These are phyloP conservation scores for Populus tomentosa DNA, from an alignment of 441 rosid species.

Conservation along the genomic window DNA sequence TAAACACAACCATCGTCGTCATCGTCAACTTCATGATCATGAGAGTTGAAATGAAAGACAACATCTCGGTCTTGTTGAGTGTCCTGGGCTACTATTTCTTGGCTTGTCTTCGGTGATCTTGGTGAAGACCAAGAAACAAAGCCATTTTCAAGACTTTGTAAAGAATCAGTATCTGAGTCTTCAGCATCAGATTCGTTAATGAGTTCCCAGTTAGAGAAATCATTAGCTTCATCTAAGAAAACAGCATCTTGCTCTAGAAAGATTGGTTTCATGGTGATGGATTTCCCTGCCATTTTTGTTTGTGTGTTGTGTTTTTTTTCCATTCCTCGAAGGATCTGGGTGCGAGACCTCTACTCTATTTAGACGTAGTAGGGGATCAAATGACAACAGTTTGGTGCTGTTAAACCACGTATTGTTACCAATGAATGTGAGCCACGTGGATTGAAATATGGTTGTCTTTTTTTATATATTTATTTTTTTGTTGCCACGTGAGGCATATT, in stretches of 20 bases:
- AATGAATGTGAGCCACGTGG: constrained; percentile 5
- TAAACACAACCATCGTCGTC: neutral
- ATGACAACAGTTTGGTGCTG: neutral
- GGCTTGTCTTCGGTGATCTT: neutral
- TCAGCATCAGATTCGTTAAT: constrained; percentile 38
- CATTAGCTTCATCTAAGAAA: constrained; percentile 12
- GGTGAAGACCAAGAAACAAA: constrained; percentile 16
- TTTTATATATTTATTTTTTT: no score
- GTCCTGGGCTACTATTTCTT: neutral
- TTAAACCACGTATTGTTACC: constrained; percentile 16
- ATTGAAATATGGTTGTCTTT: neutral
- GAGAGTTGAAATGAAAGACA: neutral
- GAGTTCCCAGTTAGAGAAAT: constrained; percentile 42
- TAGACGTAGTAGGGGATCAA: neutral
- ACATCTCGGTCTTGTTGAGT: neutral
- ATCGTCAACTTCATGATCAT: neutral
- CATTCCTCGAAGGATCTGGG: neutral
- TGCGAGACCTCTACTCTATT: neutral
- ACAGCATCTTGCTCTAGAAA: neutral
- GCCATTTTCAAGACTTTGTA: constrained; percentile 21
- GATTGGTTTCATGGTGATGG: neutral
- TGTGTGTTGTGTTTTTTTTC: neutral
- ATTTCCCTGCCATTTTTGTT: neutral
- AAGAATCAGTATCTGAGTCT: constrained; percentile 26
- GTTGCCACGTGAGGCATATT: neutral